Base-by-base conservation (phyloP, 352 stramenopile genomes). In the Elongisporangium anandrum region DNA sequence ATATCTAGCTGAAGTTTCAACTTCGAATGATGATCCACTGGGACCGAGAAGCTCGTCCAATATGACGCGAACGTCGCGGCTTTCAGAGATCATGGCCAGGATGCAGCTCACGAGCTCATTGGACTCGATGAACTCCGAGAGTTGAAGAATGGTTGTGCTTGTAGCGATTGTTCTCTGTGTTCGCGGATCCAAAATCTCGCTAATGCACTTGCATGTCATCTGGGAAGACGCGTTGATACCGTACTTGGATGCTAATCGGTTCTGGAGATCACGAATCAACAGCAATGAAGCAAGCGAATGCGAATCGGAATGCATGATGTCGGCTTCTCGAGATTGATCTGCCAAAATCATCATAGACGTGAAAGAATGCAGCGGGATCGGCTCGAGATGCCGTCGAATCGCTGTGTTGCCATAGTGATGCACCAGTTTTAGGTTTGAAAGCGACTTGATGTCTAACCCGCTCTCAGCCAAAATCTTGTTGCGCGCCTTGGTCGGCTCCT, bases 251-350 rank as follows among this genome's bases (percentile, higher is more conserved):
- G 55, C 54, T 54, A 22, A 23, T 2, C 59, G 61, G 22, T 50
- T 48, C 65, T 94, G 85, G 5, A 96, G 63, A 52, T 95, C 87
- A 23, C 89, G 87, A 59, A 97, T 87, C 12, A 95, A 70, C 15
- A 97, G 70, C 23, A 97, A 61, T 8, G 81, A 92, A 4, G 88
- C 87, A 45, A 97, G 59, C 9, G 88, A 92, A 54, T 92, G 84
- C 20, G 83, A 95, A 59, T 97, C 88, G 1, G 85, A 93, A n/a
- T 87, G 75, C 79, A 93, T 90, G 48, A 91, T 92, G 54, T 94
- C 87, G 0, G 70, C 73, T 51, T 94, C 85, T 38, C 75, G 69
- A 2, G 74, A 76, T 41, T 90, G 73, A 39, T 95, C 81, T 0
- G 87, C 77, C 22, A 97, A 56, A 41, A 96, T 94, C 70, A 96